Evolutionary conservation across 176 grass and related monocot species (phyloP).

Genomic region (Eremochloa ophiuroides): DNA sequence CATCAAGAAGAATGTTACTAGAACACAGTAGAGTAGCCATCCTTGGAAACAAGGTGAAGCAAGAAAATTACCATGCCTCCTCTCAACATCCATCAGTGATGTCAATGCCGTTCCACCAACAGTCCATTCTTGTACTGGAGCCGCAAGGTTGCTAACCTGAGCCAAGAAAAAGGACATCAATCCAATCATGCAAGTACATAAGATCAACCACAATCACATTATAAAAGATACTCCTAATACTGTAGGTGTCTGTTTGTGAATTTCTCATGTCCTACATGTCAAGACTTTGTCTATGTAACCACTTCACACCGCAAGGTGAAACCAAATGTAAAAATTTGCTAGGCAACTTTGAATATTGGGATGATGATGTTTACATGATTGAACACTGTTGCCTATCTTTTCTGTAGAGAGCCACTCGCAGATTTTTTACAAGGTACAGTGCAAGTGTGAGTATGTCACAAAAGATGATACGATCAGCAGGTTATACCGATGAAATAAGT

Average conservation of each 20-base stretch:
- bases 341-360: not conserved
- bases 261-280: not conserved
- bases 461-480: constrained; percentile 19
- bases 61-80: constrained; percentile 79
- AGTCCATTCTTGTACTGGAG: constrained; percentile 93
- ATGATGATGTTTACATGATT: not conserved
- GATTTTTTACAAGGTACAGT: not conserved
- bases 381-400: not conserved
- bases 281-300: not conserved
- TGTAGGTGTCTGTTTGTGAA: not conserved
- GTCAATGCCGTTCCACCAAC: constrained; percentile 98
- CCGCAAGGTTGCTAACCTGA: constrained; percentile 81
- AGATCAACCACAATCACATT: not conserved
- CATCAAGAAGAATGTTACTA: not conserved
- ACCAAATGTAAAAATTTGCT: not conserved
- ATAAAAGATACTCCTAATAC: not conserved
- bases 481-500: constrained; percentile 86
- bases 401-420: not conserved
- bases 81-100: constrained; percentile 96
- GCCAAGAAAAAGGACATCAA: not conserved
- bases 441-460: constrained; percentile 2
- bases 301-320: not conserved
- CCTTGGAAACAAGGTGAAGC: not conserved
- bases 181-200: constrained; percentile 11
- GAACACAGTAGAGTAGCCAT: not conserved